A percentile compares a stretch with the other conserved stretches of the same genome.
Evolutionary conservation across 805 yeast genomes (phyloP).

Genomic region (Ogataea trehaloabstinens): DNA sequence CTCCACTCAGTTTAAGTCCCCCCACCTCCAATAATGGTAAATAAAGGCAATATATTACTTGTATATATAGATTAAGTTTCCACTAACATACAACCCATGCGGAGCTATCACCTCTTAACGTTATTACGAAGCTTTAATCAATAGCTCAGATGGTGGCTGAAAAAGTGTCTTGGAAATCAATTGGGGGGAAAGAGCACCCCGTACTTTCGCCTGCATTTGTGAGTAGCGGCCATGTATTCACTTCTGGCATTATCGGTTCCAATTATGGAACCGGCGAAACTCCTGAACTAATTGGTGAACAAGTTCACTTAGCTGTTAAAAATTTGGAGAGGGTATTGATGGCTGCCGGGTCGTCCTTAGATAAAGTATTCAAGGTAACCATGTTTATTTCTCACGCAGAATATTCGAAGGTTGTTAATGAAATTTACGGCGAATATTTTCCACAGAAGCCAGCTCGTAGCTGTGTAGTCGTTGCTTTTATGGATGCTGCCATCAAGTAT

Average conservation of each 20-base stretch:
- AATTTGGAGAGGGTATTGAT: slow-evolving; percentile 42
- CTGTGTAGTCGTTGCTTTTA: slow-evolving; percentile 51
- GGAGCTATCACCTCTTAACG: not conserved
- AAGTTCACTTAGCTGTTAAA: slow-evolving; percentile 43
- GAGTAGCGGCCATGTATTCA: slow-evolving; percentile 26
- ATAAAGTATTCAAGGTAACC: slow-evolving; percentile 47
- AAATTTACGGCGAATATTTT: slow-evolving; percentile 46
- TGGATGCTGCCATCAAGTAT: slow-evolving; percentile 45
- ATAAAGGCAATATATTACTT: too few species aligned
- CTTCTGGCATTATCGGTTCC: slow-evolving; percentile 26
- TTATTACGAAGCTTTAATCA: not conserved
- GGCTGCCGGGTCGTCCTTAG: slow-evolving; percentile 44
- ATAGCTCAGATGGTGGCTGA: slow-evolving; percentile 15
- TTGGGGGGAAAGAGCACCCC: slow-evolving; percentile 30
- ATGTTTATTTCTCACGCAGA: slow-evolving; percentile 47
- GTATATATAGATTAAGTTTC: not conserved
- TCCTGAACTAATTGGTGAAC: slow-evolving; percentile 43
- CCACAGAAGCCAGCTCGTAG: slow-evolving; percentile 52
- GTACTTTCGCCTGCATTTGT: slow-evolving; percentile 21
- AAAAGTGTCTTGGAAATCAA: slow-evolving; percentile 37
- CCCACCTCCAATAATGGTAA: not conserved
- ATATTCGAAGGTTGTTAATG: slow-evolving; percentile 42
- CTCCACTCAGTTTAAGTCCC: not conserved
- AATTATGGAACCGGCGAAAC: slow-evolving; percentile 35
- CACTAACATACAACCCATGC: slow-evolving; percentile 2